Evolutionary conservation across 2,329 filamentous ascomycete species (phyloP).

Genomic region (Rutstroemia sydowiana): DNA sequence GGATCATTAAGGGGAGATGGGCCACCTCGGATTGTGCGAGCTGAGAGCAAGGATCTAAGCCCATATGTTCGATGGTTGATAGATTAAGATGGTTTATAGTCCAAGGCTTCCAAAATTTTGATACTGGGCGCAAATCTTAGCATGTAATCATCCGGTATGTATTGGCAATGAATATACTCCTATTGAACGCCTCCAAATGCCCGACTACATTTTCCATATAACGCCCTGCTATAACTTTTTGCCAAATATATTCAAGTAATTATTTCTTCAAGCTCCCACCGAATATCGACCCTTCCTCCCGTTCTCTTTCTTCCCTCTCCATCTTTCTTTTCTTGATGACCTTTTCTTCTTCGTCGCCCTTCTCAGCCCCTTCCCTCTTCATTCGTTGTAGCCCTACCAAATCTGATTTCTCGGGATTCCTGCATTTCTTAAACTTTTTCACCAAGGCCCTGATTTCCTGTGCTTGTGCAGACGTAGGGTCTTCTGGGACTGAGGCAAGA

Average conservation of each 20-base stretch:
- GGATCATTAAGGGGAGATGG: no score
- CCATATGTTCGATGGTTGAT: no score
- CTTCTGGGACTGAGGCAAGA: conserved; percentile 11
- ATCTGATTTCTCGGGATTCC: conserved; percentile 68
- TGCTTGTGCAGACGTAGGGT: conserved; percentile 27
- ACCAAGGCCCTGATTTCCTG: conserved; percentile 51
- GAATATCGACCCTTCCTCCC: conserved; percentile 30
- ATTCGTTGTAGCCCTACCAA: conserved; percentile 56
- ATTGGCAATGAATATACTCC: not conserved
- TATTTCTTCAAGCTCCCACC: conserved; percentile 18
- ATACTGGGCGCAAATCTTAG: not conserved
- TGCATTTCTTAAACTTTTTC: conserved; percentile 64
- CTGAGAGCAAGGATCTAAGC: no score
- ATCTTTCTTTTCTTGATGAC: conserved; percentile 34
- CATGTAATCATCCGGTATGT: not conserved
- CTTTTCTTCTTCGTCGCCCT: conserved; percentile 25
- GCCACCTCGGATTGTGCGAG: no score
- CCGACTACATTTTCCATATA: not conserved
- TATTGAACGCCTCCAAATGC: not conserved
- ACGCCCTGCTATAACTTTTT: conserved; percentile 21
- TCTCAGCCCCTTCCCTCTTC: conserved; percentile 41
- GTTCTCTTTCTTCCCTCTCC: conserved; percentile 33
- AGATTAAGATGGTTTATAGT: no score
- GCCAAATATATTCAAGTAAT: conserved; percentile 14
- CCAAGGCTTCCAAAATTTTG: not conserved